A percentile compares a stretch with the other conserved stretches of the same genome.
phyloP scores from a whole-genome alignment of 805 yeast species.

The Danielia oregonensis region DNA sequence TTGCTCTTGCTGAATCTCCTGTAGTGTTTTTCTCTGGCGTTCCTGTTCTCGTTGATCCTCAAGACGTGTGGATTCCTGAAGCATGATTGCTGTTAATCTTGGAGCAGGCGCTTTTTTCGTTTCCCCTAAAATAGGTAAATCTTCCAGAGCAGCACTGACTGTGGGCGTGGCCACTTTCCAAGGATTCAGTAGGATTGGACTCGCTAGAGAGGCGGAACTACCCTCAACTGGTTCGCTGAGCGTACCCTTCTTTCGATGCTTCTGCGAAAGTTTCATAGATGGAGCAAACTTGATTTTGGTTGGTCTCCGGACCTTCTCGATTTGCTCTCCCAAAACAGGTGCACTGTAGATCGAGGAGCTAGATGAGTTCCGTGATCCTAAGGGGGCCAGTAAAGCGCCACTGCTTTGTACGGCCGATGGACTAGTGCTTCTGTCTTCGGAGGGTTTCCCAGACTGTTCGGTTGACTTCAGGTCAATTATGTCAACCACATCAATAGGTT shows the following conservation, averaged over 20 bases:
- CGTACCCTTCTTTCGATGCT: constrained; percentile 49
- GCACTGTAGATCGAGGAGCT: constrained; percentile 2
- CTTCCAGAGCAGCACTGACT: constrained; percentile 2
- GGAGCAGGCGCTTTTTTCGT: constrained; percentile 3
- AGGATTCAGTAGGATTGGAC: neutral
- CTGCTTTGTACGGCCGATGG: neutral
- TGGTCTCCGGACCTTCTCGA: constrained; percentile 13
- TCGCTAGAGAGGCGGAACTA: neutral
- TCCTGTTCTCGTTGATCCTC: constrained; percentile 27
- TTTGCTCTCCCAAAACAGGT: constrained; percentile 9
- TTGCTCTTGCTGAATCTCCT: constrained; percentile 76
- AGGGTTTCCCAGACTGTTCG: neutral
- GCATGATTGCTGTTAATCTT: constrained; percentile 40
- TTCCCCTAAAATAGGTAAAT: constrained; percentile 21
- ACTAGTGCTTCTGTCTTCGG: constrained; percentile 1
- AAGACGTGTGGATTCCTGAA: constrained; percentile 39
- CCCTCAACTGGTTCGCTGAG: neutral
- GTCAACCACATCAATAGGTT: too few relatives aligned
- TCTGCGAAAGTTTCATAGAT: constrained; percentile 50
- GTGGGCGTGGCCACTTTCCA: constrained; percentile 2
- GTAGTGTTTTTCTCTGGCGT: constrained; percentile 42
- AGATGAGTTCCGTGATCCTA: constrained; percentile 5
- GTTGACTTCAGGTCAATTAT: too few relatives aligned
- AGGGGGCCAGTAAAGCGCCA: constrained; percentile 2
- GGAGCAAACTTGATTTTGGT: constrained; percentile 34